A percentile compares a stretch with the other conserved stretches of the same genome.
Evolutionary conservation across 768 basidiomycete species (phyloP).

Genomic region (Pisolithus tinctorius): DNA sequence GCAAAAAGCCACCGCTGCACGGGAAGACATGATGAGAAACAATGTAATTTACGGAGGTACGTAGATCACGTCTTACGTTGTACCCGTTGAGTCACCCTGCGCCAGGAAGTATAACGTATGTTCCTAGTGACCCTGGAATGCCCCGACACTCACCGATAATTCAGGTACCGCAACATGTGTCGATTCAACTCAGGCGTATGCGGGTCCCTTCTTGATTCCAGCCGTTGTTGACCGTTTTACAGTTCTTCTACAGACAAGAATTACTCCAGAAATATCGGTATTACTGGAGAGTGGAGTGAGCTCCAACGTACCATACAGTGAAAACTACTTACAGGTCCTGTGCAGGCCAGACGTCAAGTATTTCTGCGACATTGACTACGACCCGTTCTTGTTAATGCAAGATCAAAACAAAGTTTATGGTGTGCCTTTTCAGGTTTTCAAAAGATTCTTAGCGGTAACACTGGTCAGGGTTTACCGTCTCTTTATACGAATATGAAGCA

Average conservation of each 20-base stretch:
- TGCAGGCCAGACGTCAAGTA: constrained; percentile 67
- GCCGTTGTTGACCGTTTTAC: constrained; percentile 1
- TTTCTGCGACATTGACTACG: constrained; percentile 74
- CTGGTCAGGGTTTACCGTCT: constrained; percentile 64
- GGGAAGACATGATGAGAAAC: constrained; percentile 57
- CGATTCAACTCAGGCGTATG: constrained; percentile 87
- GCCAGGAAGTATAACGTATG: constrained; percentile 69
- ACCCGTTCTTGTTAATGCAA: constrained; percentile 80
- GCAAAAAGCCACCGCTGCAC: constrained; percentile 44
- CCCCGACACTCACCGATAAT: constrained; percentile 1
- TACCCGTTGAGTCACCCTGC: background rate
- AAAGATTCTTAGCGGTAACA: constrained; percentile 6
- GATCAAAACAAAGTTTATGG: constrained; percentile 81
- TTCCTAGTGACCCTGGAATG: constrained; percentile 10
- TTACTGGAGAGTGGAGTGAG: constrained; percentile 89
- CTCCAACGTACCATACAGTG: background rate
- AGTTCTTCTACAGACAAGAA: constrained; percentile 84
- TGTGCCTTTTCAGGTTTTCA: constrained; percentile 23
- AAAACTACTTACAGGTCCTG: constrained; percentile 4
- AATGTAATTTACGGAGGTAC: constrained; percentile 63
- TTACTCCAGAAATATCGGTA: constrained; percentile 71
- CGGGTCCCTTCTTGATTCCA: background rate
- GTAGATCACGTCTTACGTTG: constrained; percentile 2
- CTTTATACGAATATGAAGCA: constrained; percentile 67
- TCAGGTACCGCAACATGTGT: constrained; percentile 90